These are phyloP conservation scores for Aspergillus melleus DNA, from an alignment of 2,329 filamentous ascomycete genomes.

Conservation along the genomic window DNA sequence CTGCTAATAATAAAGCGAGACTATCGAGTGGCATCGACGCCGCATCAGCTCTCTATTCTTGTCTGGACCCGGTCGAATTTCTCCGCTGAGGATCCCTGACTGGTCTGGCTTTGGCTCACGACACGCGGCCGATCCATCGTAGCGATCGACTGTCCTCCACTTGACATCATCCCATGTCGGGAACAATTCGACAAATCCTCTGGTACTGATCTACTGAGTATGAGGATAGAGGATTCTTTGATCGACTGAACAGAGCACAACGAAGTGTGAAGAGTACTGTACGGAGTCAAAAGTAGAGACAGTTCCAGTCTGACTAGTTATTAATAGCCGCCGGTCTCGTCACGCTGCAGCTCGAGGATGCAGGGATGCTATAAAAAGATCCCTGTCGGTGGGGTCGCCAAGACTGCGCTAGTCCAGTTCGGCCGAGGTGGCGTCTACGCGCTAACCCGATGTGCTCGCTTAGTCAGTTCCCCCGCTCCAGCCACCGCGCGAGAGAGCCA, in stretches of 20 bases:
- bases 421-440: background rate
- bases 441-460: background rate
- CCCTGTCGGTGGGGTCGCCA: background rate
- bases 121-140: constrained; percentile 6
- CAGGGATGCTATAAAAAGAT: constrained; percentile 10
- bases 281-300: background rate
- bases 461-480: background rate
- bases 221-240: too few relatives aligned
- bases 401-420: background rate
- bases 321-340: background rate
- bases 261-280: too few relatives aligned
- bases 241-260: too few relatives aligned
- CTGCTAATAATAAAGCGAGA: constrained; percentile 10
- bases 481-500: background rate
- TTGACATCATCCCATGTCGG: background rate
- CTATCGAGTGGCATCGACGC: constrained; percentile 10
- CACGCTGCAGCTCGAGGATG: background rate
- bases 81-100: background rate
- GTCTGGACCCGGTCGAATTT: background rate
- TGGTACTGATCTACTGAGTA: too few relatives aligned
- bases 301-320: background rate
- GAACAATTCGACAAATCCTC: background rate
- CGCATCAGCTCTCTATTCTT: constrained; percentile 9
- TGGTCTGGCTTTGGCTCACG: background rate
- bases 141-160: background rate